Percentiles rank a stretch among this genome's conserved stretches.
These are phyloP conservation scores for Fusarium sp. DNA, from an alignment of 2,329 filamentous ascomycete species.

Conservation along the genomic window DNA sequence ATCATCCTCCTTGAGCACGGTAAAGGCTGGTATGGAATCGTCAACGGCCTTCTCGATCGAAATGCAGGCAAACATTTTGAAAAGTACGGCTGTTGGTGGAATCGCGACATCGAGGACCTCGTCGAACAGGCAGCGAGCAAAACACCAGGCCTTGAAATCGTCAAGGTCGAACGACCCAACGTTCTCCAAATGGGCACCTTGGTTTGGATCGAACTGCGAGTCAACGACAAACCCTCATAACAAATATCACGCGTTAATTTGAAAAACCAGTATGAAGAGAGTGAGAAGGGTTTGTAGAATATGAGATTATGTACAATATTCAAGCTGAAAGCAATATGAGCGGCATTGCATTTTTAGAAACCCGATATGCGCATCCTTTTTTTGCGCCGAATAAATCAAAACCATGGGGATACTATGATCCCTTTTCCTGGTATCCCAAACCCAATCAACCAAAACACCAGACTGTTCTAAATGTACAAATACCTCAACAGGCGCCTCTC, in stretches of 20 bases:
- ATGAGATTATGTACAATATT: slow-evolving; percentile 44
- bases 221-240: slow-evolving; percentile 45
- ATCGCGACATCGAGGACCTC: slow-evolving; percentile 69
- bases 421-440: slow-evolving; percentile 40
- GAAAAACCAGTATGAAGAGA: slow-evolving; percentile 5
- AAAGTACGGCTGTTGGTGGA: slow-evolving; percentile 76
- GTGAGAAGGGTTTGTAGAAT: slow-evolving; percentile 41
- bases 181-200: slow-evolving; percentile 67
- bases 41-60: slow-evolving; percentile 68
- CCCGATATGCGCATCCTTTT: slow-evolving; percentile 27
- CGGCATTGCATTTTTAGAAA: slow-evolving; percentile 43
- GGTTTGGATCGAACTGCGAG: slow-evolving; percentile 67
- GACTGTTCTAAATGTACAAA: slow-evolving; percentile 48
- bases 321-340: slow-evolving; percentile 41
- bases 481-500: slow-evolving; percentile 46
- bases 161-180: slow-evolving; percentile 64
- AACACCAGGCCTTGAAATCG: slow-evolving; percentile 67
- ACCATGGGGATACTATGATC: slow-evolving; percentile 26
- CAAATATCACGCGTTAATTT: slow-evolving; percentile 18
- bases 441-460: slow-evolving; percentile 40
- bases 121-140: slow-evolving; percentile 60
- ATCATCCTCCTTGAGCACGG: slow-evolving; percentile 74
- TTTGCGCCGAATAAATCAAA: slow-evolving; percentile 39
- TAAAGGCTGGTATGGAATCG: slow-evolving; percentile 63
- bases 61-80: slow-evolving; percentile 66